Percentiles rank a stretch among this genome's conserved stretches.
These are phyloP conservation scores for Emmonsiellopsis sp. DNA, from an alignment of 2,329 filamentous ascomycete genomes.

Conservation along the genomic window DNA sequence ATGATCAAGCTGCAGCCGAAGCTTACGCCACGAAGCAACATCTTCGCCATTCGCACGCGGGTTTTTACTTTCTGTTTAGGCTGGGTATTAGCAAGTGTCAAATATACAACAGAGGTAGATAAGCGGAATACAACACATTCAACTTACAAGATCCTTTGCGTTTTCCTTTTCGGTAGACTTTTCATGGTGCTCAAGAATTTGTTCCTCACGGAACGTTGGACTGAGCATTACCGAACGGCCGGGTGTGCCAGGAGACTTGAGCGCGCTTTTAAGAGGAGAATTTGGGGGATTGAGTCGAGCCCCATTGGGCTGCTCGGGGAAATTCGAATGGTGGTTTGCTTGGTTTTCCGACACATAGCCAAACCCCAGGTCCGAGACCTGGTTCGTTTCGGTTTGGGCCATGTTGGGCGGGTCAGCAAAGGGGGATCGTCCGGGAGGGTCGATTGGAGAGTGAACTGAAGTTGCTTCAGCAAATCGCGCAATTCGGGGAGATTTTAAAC, in stretches of 20 bases:
- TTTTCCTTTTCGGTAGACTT: constrained; percentile 75
- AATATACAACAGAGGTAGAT: background rate
- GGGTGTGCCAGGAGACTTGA: constrained; percentile 78
- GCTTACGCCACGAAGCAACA: constrained; percentile 89
- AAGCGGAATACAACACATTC: background rate
- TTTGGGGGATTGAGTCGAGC: constrained; percentile 57
- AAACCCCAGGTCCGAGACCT: constrained; percentile 83
- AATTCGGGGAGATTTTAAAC: constrained; percentile 45
- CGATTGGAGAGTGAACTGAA: constrained; percentile 53
- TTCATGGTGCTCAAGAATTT: constrained; percentile 77
- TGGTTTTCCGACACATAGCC: constrained; percentile 67
- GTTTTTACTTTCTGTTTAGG: constrained; percentile 75
- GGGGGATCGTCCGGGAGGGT: constrained; percentile 37
- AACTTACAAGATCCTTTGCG: constrained; percentile 73
- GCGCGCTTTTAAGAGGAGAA: constrained; percentile 78
- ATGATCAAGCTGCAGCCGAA: constrained; percentile 96
- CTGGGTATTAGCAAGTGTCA: constrained; percentile 23
- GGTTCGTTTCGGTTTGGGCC: constrained; percentile 41
- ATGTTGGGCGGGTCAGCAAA: constrained; percentile 43
- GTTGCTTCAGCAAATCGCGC: constrained; percentile 59
- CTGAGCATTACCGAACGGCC: constrained; percentile 71
- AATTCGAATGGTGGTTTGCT: constrained; percentile 43
- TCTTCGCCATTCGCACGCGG: constrained; percentile 84
- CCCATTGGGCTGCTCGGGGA: constrained; percentile 37
- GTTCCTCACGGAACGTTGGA: constrained; percentile 85